Base-by-base conservation (phyloP, 139 green algal species). In the Chlorella vulgaris region DNA sequence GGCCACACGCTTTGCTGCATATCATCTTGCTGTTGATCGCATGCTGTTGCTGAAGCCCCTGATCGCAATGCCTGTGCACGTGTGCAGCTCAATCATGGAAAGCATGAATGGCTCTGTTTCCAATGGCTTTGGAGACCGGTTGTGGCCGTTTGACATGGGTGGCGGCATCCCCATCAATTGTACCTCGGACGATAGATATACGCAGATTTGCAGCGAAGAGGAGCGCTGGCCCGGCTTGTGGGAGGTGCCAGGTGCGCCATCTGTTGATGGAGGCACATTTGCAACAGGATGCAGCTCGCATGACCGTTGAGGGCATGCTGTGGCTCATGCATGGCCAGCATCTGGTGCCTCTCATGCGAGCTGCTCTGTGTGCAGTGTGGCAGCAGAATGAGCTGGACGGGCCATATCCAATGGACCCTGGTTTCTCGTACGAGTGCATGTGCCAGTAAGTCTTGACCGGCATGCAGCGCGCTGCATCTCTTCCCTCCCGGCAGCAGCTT, bases 131-230 rank as follows among this genome's bases (percentile, higher is more conserved):
- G 75, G 22, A 31, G 58, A 62, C 15, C 29, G 65, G 26, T 42
- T 87, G 62, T 87, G 76, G 76, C 83, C 83, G 0, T 87, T 82
- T 35, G 70, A 81, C 61, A 85, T 85, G 78, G 83, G 66, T 43
- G 29, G 28, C 4, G 83, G 83, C 42, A 85, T 85, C 38, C 55
- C 78, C 22, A 67, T 82, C 28, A 42, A 80, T 38, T 80, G 74
- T 38, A 51, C 36, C 33, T 21, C 31, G 42, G 51, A 51, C 26
- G 69, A 19, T 21, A 0, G 21, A 0, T 21, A 28, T 24, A 69
- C 7, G 15, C 28, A 18, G 18, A 7, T n/a, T 4, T 33, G 7
- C 2, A 10, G 2, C 36, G 15, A 33, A 10, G 22, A 6, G 6
- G 36, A 42, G 18, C 28, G 55, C 55, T n/a, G 15, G 55, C 55